Evolutionary conservation across 1,139 yeast genomes (phyloP).

Genomic region (Blastobotrys niveus): DNA sequence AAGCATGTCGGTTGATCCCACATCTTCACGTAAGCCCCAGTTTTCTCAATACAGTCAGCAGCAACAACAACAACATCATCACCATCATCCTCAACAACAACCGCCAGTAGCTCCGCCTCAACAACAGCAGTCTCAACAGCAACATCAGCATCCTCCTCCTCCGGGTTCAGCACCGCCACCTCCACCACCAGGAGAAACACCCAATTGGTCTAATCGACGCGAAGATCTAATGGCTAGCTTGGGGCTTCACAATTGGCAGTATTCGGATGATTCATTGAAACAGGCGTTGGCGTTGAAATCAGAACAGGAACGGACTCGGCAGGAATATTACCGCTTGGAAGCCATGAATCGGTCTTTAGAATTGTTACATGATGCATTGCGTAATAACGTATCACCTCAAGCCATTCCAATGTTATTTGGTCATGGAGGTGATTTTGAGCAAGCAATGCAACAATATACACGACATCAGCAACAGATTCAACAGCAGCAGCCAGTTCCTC

Average conservation of each 20-base stretch:
- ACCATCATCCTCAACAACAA: constrained; percentile 2
- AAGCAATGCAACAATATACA: constrained; percentile 4
- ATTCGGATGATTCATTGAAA: constrained; percentile 55
- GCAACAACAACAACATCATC: constrained; percentile 7
- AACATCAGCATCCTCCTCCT: constrained; percentile 5
- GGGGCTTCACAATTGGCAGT: constrained; percentile 50
- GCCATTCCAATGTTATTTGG: constrained; percentile 60
- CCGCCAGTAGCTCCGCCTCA: constrained; percentile 7
- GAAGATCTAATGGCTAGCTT: constrained; percentile 9
- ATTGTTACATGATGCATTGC: constrained; percentile 55
- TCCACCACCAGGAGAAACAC: background rate
- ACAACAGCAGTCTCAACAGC: constrained; percentile 1
- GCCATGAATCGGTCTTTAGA: constrained; percentile 54
- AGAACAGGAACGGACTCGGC: constrained; percentile 81
- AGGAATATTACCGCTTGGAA: constrained; percentile 69
- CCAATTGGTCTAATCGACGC: background rate
- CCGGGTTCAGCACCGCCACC: constrained; percentile 9
- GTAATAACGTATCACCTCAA: constrained; percentile 60
- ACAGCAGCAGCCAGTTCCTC: background rate
- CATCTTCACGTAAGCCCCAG: constrained; percentile 4
- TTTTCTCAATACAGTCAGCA: background rate
- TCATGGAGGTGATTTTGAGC: constrained; percentile 9
- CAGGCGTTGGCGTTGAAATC: constrained; percentile 59
- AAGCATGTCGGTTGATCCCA: constrained; percentile 12
- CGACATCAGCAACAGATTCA: constrained; percentile 1